Evolutionary conservation across 78 protist genomes (phyloP), one percentile per base, ranked within the genome.

Genomic region (Chrysochromulina tobinii): DNA sequence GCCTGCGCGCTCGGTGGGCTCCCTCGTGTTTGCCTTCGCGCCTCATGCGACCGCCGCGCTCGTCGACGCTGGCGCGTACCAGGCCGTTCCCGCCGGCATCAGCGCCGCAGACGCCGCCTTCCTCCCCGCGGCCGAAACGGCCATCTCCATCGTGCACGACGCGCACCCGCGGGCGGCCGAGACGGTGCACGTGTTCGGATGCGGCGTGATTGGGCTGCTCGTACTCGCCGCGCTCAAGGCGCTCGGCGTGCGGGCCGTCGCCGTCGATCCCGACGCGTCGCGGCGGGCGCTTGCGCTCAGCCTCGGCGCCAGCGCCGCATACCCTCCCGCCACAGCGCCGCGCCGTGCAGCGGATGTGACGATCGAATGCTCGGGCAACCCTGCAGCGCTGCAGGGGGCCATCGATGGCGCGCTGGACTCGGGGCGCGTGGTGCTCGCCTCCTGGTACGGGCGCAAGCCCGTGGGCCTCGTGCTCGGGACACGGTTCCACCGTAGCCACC

Each of bases 51-150:
- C 12, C 61, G 59, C 61, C 85, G 85, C 85, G 18, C 8, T 38
- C 38, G 38, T 38, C 38, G 38, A 38, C 38, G 38, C 38, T 38
- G 38, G 38, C 38, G 38, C 38, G 38, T 38, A 38, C 38, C 38
- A 38, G 38, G 38, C 38, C 7, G 38, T 66, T 25, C 73, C 73
- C 7, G 27, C 27, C 48, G 73, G 27, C 38, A 2, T 66, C 9
- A 1, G 7, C 17, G 27, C 79, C 20, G 23, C 54, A 0, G 79
- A 69, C 17, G 85, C 85, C 38, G 85, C 57, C 38, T 77, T 53
- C 85, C 61, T 77, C 1, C 85, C 85, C 61, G 57, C 85, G 14
- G 85, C 61, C 61, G 85, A 77, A n/a, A 77, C 85, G 27, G 85
- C 85, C 15, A 4, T 77, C 61, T 53, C 61, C 11, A 77, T 77